These are phyloP conservation scores for Debaryomyces robertsiae DNA, from an alignment of 1,139 yeast species.

Conservation along the genomic window DNA sequence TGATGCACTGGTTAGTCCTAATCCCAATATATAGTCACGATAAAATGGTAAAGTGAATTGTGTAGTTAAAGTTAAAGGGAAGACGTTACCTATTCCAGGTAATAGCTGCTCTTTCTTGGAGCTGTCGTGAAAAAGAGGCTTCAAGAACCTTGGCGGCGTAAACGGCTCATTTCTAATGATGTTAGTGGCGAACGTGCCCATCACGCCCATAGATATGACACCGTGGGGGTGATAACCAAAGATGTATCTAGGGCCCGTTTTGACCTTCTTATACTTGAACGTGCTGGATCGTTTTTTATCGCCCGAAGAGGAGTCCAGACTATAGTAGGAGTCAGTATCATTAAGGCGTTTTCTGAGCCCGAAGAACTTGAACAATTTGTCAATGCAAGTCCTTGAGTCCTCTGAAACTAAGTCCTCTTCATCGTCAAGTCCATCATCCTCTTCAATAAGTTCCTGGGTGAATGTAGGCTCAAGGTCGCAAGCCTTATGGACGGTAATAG, in stretches of 20 bases:
- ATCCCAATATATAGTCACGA: constrained; percentile 77
- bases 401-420: constrained; percentile 50
- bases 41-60: constrained; percentile 89
- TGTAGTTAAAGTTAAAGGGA: constrained; percentile 77
- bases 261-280: constrained; percentile 29
- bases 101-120: constrained; percentile 52
- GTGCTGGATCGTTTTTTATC: neutral
- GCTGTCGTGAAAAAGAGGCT: constrained; percentile 47
- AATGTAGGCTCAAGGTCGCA: constrained; percentile 77
- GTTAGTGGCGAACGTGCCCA: constrained; percentile 84
- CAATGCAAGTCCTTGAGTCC: constrained; percentile 39
- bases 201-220: constrained; percentile 88
- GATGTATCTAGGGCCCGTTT: constrained; percentile 77
- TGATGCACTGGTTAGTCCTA: constrained; percentile 88
- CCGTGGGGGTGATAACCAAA: constrained; percentile 99
- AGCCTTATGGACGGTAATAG: constrained; percentile 72
- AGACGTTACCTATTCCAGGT: constrained; percentile 77
- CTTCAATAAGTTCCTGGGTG: constrained; percentile 35
- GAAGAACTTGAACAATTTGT: constrained; percentile 37
- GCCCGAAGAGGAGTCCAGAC: constrained; percentile 4
- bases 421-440: constrained; percentile 33
- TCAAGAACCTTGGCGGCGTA: constrained; percentile 52
- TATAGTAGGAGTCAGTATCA: constrained; percentile 24
- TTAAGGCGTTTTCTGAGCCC: constrained; percentile 46
- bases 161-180: constrained; percentile 56